Percentiles rank a stretch among this genome's conserved stretches.
These are phyloP conservation scores for Flueggea neowawraea DNA, from an alignment of 441 rosid species.

Conservation along the genomic window DNA sequence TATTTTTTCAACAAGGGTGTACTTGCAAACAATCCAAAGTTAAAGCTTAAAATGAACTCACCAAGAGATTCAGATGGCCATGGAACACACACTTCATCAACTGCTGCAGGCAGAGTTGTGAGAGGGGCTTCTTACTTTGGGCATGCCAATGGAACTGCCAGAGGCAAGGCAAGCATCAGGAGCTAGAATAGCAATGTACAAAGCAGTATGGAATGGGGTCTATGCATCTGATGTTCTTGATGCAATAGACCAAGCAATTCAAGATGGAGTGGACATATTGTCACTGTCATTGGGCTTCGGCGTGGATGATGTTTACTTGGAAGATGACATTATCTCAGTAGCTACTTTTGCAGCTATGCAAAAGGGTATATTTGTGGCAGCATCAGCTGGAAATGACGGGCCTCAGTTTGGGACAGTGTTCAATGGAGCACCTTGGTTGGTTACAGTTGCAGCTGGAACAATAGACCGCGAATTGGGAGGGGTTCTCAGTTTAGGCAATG, in stretches of 20 bases:
- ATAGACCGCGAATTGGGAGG: conserved; percentile 56
- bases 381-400: conserved; percentile 67
- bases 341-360: conserved; percentile 55
- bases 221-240: conserved; percentile 67
- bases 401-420: conserved; percentile 43
- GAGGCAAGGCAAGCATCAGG: conserved; percentile 72
- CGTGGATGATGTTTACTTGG: conserved; percentile 38
- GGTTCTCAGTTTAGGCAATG: conserved; percentile 44
- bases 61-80: conserved; percentile 76
- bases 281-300: conserved; percentile 53
- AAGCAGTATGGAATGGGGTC: conserved; percentile 67
- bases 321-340: conserved; percentile 58
- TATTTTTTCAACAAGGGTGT: conserved; percentile 61
- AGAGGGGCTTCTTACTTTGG: conserved; percentile 62
- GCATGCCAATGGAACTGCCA: conserved; percentile 57
- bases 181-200: conserved; percentile 63
- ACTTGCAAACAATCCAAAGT: conserved; percentile 30
- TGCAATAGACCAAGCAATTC: conserved; percentile 61
- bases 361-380: conserved; percentile 51
- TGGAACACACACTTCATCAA: conserved; percentile 83
- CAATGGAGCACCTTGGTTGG: conserved; percentile 66
- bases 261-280: conserved; percentile 60
- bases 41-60: conserved; percentile 51
- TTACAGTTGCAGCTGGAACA: conserved; percentile 56
- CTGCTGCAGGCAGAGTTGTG: conserved; percentile 58